Base-by-base conservation (phyloP, 495 filamentous ascomycete genomes). In the Penicillium herquei region DNA sequence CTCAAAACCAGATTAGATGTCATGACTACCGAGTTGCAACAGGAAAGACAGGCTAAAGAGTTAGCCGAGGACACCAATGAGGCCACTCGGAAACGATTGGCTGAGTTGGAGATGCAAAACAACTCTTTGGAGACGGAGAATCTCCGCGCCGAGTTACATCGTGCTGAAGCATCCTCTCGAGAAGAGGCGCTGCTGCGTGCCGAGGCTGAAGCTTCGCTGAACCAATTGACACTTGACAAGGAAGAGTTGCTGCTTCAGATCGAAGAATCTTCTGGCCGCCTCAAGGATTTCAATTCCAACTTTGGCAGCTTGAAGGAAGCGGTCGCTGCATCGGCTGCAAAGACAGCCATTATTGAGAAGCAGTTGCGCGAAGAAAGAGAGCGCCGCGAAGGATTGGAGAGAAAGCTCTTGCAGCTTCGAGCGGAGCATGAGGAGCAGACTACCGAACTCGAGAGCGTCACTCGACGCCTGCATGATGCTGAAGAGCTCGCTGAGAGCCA, bases 401-500 rank as follows among this genome's bases (percentile, higher is more conserved):
- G 80, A 52, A 95, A 93, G 70, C 75, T 96, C 8, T 73, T 81
- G 39, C 88, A 90, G 57, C 79, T 99, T 17, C 86, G 87, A 63
- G 81, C 83, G 30, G 92, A 98, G 61, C 89, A 96, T 61, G 94
- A 98, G 64, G 85, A 91, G 57, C 84, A 85, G 33, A 87, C 84
- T 1, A 78, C 86, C 0, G 95, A 99, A 66, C 75, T 99, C 12
- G 92, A 91, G 40, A 82, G 80, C 18, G 77, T 83, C 0, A 88
- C 80, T 21, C 84, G 89, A 55, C 86, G 88, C 39, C 72, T 98
- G 35, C 82, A 83, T 31, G 92, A 97, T 70, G 84, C 91, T 10
- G 92, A 99, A 71, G 92, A 98, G 65, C 68, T 98, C 31, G 87
- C 89, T n/a, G 91, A 94, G 52, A 89, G 83, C 40, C 84, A 95